A percentile compares a stretch with the other conserved stretches of the same genome.
These are phyloP conservation scores for Pythium angustatum DNA, from an alignment of 352 stramenopile genomes.

Conservation along the genomic window DNA sequence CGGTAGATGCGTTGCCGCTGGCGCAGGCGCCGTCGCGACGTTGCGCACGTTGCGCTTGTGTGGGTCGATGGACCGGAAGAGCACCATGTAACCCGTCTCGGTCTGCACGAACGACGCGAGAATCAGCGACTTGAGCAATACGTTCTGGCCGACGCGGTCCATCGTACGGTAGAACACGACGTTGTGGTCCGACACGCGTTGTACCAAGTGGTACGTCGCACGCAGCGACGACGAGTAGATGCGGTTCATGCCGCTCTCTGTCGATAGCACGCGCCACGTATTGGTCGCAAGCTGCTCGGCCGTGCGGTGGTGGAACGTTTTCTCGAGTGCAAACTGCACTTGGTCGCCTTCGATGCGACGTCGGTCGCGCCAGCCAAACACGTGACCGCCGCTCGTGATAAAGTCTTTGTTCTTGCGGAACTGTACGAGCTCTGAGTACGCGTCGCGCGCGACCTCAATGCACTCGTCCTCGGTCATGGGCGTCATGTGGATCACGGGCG, in stretches of 20 bases:
- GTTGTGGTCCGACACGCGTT: conserved; percentile 56
- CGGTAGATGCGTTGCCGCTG: conserved; percentile 17
- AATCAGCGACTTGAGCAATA: conserved; percentile 56
- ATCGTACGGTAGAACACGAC: conserved; percentile 71
- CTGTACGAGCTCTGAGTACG: conserved; percentile 45
- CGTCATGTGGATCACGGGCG: conserved; percentile 28
- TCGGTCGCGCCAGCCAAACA: conserved; percentile 69
- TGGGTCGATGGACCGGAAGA: conserved; percentile 64
- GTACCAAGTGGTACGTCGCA: conserved; percentile 55
- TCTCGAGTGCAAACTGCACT: conserved; percentile 67
- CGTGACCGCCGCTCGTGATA: conserved; percentile 46
- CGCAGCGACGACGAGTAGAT: conserved; percentile 61
- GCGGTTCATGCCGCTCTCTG: conserved; percentile 49
- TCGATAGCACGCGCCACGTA: conserved; percentile 67
- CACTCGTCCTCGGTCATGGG: conserved; percentile 51
- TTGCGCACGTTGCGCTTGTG: conserved; percentile 23
- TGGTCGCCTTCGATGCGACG: conserved; percentile 47
- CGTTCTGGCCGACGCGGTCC: conserved; percentile 38
- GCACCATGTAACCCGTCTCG: conserved; percentile 57
- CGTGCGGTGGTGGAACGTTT: conserved; percentile 48
- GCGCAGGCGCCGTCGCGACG: not conserved
- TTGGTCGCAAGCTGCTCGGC: conserved; percentile 42
- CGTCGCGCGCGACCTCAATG: conserved; percentile 40
- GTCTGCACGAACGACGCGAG: conserved; percentile 57
- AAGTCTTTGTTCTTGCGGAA: conserved; percentile 46